Evolutionary conservation across 1,284 basidiomycete genomes (phyloP), one percentile per base, ranked within the genome.

Genomic region (Microstroma glucosiphilum): DNA sequence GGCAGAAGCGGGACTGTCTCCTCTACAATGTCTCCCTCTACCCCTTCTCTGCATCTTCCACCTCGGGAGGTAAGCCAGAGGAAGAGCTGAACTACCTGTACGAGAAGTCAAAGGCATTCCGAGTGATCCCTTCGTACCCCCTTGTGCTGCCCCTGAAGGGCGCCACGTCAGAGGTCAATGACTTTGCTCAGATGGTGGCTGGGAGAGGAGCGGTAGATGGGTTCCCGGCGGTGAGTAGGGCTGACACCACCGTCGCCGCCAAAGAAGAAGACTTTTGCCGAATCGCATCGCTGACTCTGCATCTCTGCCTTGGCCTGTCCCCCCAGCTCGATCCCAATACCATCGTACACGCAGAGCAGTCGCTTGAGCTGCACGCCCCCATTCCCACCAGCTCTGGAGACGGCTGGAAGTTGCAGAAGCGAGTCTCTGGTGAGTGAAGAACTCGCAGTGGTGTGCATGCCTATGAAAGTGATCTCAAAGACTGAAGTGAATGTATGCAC

Each of bases 341-440:
- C 23, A 66, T 80, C 58, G 79, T 80, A 3, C 80, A 81, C 63
- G 80, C 79, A 43, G 80, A 80, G 63, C 80, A 81, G 66, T 68
- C 65, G 2, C 79, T 81, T 67, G 71, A 75, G 64, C 71, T 81
- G 17, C 65, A 80, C 43, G 69, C 70, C 30, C 69, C 70, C 19
- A 64, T 81, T 15, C 80, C 80, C 0, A 23, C 62, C 40, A 66
- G 67, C 40, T 66, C 66, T 6, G 70, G 68, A 21, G 62, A 68
- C 23, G 73, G 73, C 9, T 76, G 72, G 73, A 73, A 73, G 60
- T 59, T 76, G 9, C 57, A 61, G 3, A 76, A 75, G 62, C 63
- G 70, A 21, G 68, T 73, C 46, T 56, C 48, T 15, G 72, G 60
- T 13, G 26, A 56, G 26, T 41, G 4, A 3, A 37, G 30, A 37